A percentile compares a stretch with the other conserved stretches of the same genome.
Evolutionary conservation across 1,284 basidiomycete genomes (phyloP).

Genomic region (Marasmius fiardii): DNA sequence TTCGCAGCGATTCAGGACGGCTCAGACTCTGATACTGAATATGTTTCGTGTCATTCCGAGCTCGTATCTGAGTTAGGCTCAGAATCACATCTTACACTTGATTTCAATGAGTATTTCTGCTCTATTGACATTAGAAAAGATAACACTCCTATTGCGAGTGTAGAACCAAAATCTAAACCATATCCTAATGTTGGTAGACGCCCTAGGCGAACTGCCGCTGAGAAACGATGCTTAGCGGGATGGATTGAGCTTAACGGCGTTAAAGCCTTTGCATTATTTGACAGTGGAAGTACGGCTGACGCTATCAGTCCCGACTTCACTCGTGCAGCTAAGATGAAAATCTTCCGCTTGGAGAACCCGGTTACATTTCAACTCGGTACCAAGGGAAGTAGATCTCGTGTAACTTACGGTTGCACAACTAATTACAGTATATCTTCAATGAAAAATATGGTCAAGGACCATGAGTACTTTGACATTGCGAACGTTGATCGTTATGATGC

Average conservation of each 20-base stretch:
- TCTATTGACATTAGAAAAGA: background rate
- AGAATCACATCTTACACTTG: background rate
- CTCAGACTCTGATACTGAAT: too few species aligned
- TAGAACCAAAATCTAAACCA: background rate
- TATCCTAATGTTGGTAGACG: background rate
- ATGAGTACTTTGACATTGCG: too few species aligned
- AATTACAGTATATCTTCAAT: background rate
- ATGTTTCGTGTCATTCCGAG: too few species aligned
- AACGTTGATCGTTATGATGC: too few species aligned
- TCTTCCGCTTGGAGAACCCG: slow-evolving; percentile 17
- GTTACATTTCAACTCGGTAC: slow-evolving; percentile 20
- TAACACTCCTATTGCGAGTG: background rate
- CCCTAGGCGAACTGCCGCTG: background rate
- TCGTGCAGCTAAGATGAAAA: background rate
- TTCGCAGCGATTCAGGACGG: too few species aligned
- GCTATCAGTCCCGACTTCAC: too few species aligned
- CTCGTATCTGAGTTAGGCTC: too few species aligned
- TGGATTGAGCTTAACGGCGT: too few species aligned
- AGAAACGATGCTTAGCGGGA: too few species aligned
- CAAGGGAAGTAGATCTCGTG: slow-evolving; percentile 19
- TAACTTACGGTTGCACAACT: slow-evolving; percentile 17
- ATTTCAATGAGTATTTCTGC: background rate
- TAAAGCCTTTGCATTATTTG: too few species aligned
- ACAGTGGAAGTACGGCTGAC: too few species aligned
- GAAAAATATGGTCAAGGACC: too few species aligned